Evolutionary conservation across 805 yeast genomes (phyloP).

Genomic region (Komagataella kurtzmanii): DNA sequence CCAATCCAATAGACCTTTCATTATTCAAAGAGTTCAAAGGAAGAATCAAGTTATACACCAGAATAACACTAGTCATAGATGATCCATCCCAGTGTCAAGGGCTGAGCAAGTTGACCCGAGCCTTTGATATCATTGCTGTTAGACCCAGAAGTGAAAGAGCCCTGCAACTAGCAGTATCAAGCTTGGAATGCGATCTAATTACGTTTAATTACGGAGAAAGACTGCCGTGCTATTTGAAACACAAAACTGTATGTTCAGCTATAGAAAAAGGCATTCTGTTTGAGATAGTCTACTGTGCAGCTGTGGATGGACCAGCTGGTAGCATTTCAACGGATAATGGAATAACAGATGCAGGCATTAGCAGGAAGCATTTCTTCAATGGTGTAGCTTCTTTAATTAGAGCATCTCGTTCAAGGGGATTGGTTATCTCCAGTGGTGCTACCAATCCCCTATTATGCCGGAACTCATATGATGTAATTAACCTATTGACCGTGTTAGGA

Average conservation of each 20-base stretch:
- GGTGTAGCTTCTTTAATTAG: constrained; percentile 67
- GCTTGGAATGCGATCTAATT: constrained; percentile 70
- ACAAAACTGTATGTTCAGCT: constrained; percentile 76
- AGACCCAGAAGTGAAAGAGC: constrained; percentile 74
- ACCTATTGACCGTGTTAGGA: constrained; percentile 56
- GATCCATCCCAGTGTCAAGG: constrained; percentile 71
- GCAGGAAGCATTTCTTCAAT: constrained; percentile 49
- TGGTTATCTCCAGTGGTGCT: constrained; percentile 74
- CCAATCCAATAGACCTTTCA: constrained; percentile 27
- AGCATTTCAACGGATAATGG: constrained; percentile 4
- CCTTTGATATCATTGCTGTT: constrained; percentile 73
- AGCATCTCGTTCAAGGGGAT: constrained; percentile 70
- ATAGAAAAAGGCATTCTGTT: constrained; percentile 70
- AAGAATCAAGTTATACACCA: constrained; percentile 37
- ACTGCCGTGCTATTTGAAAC: constrained; percentile 67
- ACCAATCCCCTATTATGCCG: constrained; percentile 41
- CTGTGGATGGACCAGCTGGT: constrained; percentile 27
- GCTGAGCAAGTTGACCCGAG: constrained; percentile 24
- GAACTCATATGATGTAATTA: constrained; percentile 53
- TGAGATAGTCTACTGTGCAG: constrained; percentile 59
- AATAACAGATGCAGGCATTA: constrained; percentile 8
- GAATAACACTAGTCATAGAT: constrained; percentile 65
- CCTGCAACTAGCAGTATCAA: constrained; percentile 57
- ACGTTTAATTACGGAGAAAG: constrained; percentile 55
- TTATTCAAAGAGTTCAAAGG: constrained; percentile 20